Percentiles rank a stretch among this genome's conserved stretches.
Conservation (phyloP, 148 eudicot species). For the Vaccinium darrowii region DNA sequence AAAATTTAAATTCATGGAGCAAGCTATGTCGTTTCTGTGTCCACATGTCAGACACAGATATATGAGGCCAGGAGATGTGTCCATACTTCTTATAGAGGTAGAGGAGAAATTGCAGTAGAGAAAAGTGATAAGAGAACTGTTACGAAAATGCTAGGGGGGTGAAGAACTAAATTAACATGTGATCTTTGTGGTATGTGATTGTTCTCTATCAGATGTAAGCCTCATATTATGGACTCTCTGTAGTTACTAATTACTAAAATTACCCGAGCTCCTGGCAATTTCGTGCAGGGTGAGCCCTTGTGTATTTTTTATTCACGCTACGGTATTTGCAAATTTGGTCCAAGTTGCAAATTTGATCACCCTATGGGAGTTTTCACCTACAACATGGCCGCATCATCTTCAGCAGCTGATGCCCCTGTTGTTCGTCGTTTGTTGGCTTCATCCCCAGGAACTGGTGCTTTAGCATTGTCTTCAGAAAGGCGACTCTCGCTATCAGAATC, state of each 20-base stretch:
- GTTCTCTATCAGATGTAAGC: background rate
- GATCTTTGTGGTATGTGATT: background rate
- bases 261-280: background rate
- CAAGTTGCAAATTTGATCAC: constrained; percentile 92
- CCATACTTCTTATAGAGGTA: background rate
- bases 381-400: constrained; percentile 50
- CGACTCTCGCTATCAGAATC: constrained; percentile 67
- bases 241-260: background rate
- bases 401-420: constrained; percentile 49
- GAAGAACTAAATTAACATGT: background rate
- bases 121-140: background rate
- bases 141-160: background rate
- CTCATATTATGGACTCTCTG: background rate
- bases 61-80: background rate
- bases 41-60: background rate
- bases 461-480: constrained; percentile 47
- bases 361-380: constrained; percentile 75
- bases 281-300: constrained; percentile 75
- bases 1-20: background rate
- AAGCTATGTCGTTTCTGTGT: background rate
- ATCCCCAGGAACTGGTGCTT: constrained; percentile 48
- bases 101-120: background rate
- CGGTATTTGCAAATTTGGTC: constrained; percentile 96
- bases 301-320: constrained; percentile 92
- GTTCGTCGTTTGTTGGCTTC: constrained; percentile 66